Evolutionary conservation across 2,329 filamentous ascomycete species (phyloP).

Genomic region (Cladosporium sp.): DNA sequence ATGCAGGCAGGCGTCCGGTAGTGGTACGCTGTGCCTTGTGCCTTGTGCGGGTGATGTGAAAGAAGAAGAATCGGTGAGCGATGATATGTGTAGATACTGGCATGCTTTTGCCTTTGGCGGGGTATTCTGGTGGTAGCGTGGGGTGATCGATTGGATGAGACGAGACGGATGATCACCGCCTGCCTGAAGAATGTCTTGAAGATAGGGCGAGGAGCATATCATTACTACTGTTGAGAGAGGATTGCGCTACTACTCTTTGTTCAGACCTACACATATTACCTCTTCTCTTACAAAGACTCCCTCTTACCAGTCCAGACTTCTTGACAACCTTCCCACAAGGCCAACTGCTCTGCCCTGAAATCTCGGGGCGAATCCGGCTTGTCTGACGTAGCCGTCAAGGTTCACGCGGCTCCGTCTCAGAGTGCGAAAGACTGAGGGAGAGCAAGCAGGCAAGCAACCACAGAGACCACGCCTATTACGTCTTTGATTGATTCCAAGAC

Average conservation of each 20-base stretch:
- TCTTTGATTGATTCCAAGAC: background rate
- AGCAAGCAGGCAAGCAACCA: background rate
- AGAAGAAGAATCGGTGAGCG: background rate
- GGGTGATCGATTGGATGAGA: constrained; percentile 2
- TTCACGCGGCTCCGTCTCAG: constrained; percentile 1
- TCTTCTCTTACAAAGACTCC: background rate
- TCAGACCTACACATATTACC: background rate
- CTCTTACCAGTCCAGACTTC: no score
- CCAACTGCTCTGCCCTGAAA: background rate
- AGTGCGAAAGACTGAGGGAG: background rate
- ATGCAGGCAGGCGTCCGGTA: constrained; percentile 2
- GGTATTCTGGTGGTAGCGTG: background rate
- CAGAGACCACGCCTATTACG: background rate
- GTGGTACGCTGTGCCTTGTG: background rate
- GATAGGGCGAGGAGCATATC: background rate
- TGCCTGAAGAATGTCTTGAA: background rate
- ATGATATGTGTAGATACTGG: background rate
- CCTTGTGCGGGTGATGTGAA: background rate
- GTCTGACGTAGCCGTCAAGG: constrained; percentile 3
- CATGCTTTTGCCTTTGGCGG: background rate
- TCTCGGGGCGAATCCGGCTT: constrained; percentile 4
- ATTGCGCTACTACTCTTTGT: background rate
- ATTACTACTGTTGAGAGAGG: background rate
- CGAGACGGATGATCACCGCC: background rate
- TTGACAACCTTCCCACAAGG: no score